phyloP scores from a whole-genome alignment of 352 stramenopile species.

The Globisporangium viniferum region DNA sequence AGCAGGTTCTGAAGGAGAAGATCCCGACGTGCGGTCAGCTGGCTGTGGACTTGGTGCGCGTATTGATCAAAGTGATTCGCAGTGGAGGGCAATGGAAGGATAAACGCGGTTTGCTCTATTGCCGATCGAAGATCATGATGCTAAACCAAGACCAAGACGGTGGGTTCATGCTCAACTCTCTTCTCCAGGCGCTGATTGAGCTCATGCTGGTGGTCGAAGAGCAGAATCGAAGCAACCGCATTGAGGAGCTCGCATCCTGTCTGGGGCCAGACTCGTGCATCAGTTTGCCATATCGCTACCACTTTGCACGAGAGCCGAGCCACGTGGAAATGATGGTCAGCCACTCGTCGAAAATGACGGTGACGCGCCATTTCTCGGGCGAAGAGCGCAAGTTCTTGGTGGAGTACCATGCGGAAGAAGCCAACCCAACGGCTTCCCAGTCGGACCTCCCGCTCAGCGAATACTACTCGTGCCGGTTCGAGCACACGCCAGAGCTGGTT shows the following conservation, averaged over 20 bases:
- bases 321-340: constrained; percentile 78
- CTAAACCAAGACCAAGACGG: constrained; percentile 81
- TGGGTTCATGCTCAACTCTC: constrained; percentile 65
- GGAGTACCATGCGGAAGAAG: constrained; percentile 55
- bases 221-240: constrained; percentile 46
- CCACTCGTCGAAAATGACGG: constrained; percentile 76
- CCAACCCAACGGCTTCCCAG: constrained; percentile 16
- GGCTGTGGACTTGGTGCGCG: constrained; percentile 61
- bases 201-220: constrained; percentile 83
- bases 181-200: constrained; percentile 81
- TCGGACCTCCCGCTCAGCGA: constrained; percentile 19
- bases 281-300: constrained; percentile 71
- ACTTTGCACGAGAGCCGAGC: constrained; percentile 50
- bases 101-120: constrained; percentile 72
- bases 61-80: constrained; percentile 63
- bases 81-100: constrained; percentile 65
- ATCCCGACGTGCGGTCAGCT: constrained; percentile 42
- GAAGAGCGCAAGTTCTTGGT: constrained; percentile 79
- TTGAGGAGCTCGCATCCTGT: constrained; percentile 51
- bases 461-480: constrained; percentile 78
- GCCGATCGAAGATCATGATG: constrained; percentile 82
- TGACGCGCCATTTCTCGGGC: constrained; percentile 66
- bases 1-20: constrained; percentile 69
- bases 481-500: constrained; percentile 67
- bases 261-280: constrained; percentile 55